Base-by-base conservation (phyloP, 176 grass and related monocot genomes). In the Cymbopogon citratus region DNA sequence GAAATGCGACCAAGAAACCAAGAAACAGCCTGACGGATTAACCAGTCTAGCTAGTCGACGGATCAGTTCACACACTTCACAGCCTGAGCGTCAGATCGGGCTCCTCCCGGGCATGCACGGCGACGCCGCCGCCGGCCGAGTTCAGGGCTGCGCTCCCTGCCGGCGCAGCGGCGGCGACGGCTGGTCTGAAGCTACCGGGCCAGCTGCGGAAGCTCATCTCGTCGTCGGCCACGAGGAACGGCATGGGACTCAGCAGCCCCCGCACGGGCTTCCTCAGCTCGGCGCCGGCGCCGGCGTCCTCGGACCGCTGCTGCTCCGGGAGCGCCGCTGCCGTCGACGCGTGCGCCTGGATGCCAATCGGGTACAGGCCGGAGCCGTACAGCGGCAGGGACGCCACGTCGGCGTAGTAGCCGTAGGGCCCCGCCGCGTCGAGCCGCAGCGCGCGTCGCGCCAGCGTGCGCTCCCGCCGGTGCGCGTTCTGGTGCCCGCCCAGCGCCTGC, bases 71-170 rank as follows among this genome's bases (percentile, higher is more conserved):
- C 78, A 66, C 21, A 27, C n/a, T 81, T 74, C 65, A 91, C 64
- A 94, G 89, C 83, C 89, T 91, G 25, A 94, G 92, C 75, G 89
- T 85, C 14, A 94, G 89, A 60, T 94, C 92, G 63, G 87, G 92
- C 86, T 94, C 92, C 81, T 94, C 92, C 13, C 18, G 69, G 48
- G 35, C 87, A 36, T 14, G 66, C 78, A 62, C 74, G 43, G 78
- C 21, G 69, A 73, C 74, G 84, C 11, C 16, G 54, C 18, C 71
- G 41, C 24, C 64, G 26, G 45, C 39, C 1, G 81, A 77, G 66
- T 57, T 56, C 75, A 88, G n/a, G 12, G 79, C 78, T 21, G 3
- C 23, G 44, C 73, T 77, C 33, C 36, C 38, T 12, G 23, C 31
- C 4, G 35, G 6, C 5, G 78, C 57, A 2, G 66, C 18, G 23